Evolutionary conservation across 805 yeast species (phyloP).

Genomic region (Pichia cabralensis): DNA sequence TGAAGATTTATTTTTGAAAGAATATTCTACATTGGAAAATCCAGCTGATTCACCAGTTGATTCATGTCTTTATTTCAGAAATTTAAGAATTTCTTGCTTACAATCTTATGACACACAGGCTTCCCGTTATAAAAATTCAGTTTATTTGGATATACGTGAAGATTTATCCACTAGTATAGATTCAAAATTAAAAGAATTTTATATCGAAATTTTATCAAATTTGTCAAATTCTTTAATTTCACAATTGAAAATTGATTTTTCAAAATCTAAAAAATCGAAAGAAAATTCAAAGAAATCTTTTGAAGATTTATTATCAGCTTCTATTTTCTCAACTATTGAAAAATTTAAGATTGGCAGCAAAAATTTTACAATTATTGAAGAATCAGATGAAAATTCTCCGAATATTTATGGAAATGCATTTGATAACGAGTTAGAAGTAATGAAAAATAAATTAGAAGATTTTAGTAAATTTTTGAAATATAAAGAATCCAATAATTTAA

Average conservation of each 20-base stretch:
- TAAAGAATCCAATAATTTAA: slow-evolving; percentile 33
- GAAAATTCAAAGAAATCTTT: slow-evolving; percentile 14
- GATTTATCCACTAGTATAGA: slow-evolving; percentile 42
- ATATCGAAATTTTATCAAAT: slow-evolving; percentile 31
- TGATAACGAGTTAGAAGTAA: background rate
- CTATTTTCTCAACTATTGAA: slow-evolving; percentile 13
- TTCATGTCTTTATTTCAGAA: slow-evolving; percentile 34
- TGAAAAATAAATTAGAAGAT: slow-evolving; percentile 2
- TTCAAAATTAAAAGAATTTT: slow-evolving; percentile 33
- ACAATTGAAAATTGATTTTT: slow-evolving; percentile 22
- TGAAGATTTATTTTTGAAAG: slow-evolving; percentile 17
- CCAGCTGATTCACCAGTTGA: slow-evolving; percentile 13
- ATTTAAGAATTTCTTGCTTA: slow-evolving; percentile 38
- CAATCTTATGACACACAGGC: slow-evolving; percentile 60
- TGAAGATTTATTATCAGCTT: slow-evolving; percentile 19
- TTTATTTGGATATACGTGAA: slow-evolving; percentile 54
- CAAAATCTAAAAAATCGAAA: no score
- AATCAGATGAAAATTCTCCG: slow-evolving; percentile 25
- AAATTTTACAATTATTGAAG: no score
- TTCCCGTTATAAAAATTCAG: slow-evolving; percentile 57
- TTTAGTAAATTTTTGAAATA: slow-evolving; percentile 23
- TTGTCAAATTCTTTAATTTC: slow-evolving; percentile 27
- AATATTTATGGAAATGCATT: slow-evolving; percentile 25
- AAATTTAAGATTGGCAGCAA: no score
- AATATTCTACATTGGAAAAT: slow-evolving; percentile 20